Base-by-base conservation (phyloP, 2,329 filamentous ascomycete species). In the Cordyceps militaris region DNA sequence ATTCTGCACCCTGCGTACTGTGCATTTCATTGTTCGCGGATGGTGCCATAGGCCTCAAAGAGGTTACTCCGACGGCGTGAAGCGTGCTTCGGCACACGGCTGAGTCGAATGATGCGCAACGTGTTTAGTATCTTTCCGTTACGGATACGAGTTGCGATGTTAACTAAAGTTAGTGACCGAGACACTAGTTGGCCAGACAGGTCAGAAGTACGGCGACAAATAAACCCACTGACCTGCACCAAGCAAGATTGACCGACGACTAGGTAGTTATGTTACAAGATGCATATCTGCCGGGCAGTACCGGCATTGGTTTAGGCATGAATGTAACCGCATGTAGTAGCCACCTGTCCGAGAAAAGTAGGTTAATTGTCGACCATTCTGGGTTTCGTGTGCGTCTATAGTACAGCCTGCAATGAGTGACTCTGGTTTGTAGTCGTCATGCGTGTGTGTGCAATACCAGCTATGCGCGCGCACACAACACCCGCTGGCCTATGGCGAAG, bases 51-150 rank as follows among this genome's bases (percentile, higher is more conserved):
- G 40, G 28, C 51, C 28, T 4, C 11, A 42, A 1, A 40, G 16
- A n/a, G 49, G 30, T 9, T 26, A 40, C 43, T 46, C 46, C 34
- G 19, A 42, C 40, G 51, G 51, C 40, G 9, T 46, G 21, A 14
- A 43, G 51, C 42, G 40, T 55, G 40, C 40, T 44, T 55, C 28
- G 40, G 51, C 23, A 24, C 43, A 48, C 47, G 53, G 53, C 53
- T 56, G 53, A 48, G 34, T 30, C 48, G 30, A 36, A 40, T 19
- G 28, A 46, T 11, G 32, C 11, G 30, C 23, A 19, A 23, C n/a
- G 13, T 34, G 46, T 23, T 36, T 13, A 36, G 38, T 24, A 6
- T 51, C 38, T 53, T 24, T 7, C 21, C 24, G 26, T 38, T 26
- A 36, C 51, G 26, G 36, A 34, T 36, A 44, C 26, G 16, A 40